phyloP scores from a whole-genome alignment of 345 rosid genomes.

The Lepidium aucheri region DNA sequence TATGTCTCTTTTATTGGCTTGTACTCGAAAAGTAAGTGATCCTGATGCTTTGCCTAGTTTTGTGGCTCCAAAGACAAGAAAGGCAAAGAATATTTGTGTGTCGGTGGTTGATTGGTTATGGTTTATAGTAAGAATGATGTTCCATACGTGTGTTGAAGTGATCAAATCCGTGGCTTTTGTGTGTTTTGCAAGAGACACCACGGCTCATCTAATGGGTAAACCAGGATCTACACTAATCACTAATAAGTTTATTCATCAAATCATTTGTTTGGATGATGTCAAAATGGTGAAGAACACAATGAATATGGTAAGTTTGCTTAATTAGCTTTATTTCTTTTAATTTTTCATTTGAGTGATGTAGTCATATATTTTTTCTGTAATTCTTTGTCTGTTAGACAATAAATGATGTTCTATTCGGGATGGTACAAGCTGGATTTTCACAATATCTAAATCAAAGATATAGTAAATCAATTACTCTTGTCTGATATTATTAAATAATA shows the following conservation, averaged over 20 bases:
- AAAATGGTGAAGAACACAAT: constrained; percentile 17
- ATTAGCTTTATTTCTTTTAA: neutral
- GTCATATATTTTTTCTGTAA: neutral
- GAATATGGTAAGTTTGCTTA: constrained; percentile 5
- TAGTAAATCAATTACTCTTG: constrained; percentile 21
- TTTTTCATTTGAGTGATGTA: neutral
- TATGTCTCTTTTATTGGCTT: constrained; percentile 47
- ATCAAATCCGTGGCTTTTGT: constrained; percentile 15
- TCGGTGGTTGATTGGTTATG: constrained; percentile 31
- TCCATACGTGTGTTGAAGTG: constrained; percentile 44
- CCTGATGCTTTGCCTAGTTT: constrained; percentile 36
- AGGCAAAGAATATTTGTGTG: neutral
- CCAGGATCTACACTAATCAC: neutral
- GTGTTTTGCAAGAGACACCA: constrained; percentile 23
- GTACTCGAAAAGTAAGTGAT: constrained; percentile 40
- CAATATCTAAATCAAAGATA: constrained; percentile 38
- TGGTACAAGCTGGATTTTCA: constrained; percentile 58
- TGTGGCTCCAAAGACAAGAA: constrained; percentile 22
- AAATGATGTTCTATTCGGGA: constrained; percentile 58
- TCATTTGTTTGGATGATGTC: constrained; percentile 44
- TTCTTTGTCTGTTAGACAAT: constrained; percentile 33
- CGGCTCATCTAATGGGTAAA: constrained; percentile 32
- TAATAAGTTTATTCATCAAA: constrained; percentile 34
- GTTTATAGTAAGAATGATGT: constrained; percentile 26
- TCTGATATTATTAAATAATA: neutral